Conservation (phyloP, 768 basidiomycete genomes). For the Baorangia bicolor region DNA sequence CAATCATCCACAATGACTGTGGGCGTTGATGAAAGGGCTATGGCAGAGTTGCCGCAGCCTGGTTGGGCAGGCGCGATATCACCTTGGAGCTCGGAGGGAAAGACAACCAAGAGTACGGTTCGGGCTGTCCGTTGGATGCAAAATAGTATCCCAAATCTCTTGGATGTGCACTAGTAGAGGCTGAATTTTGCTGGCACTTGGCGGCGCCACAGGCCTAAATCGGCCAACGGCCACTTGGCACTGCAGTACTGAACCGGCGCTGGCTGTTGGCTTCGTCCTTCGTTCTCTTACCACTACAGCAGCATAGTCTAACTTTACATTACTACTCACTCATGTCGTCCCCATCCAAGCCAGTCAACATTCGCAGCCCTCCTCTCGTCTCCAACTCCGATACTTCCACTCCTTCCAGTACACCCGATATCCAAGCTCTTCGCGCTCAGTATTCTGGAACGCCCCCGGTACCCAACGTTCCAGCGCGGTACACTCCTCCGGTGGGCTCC, state of each 20-base stretch:
- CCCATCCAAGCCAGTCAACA: slow-evolving; percentile 58
- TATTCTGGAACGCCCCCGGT: slow-evolving; percentile 57
- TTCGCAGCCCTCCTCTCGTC: slow-evolving; percentile 29
- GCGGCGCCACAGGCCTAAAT: not conserved
- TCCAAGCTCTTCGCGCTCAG: slow-evolving; percentile 62
- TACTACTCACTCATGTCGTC: slow-evolving; percentile 41
- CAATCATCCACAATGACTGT: too few species aligned
- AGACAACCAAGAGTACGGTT: too few species aligned
- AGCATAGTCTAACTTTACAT: not conserved
- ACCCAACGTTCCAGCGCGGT: slow-evolving; percentile 53
- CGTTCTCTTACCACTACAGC: not conserved
- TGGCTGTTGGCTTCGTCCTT: too few species aligned
- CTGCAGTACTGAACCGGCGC: too few species aligned
- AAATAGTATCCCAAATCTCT: too few species aligned
- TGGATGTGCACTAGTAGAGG: too few species aligned
- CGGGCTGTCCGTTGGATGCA: too few species aligned
- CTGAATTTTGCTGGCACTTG: too few species aligned
- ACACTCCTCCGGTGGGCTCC: slow-evolving; percentile 44
- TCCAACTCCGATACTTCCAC: slow-evolving; percentile 27
- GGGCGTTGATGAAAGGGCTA: not conserved
- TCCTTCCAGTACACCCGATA: slow-evolving; percentile 59
- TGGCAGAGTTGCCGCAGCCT: not conserved
- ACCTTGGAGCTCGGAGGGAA: not conserved
- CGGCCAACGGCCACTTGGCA: not conserved
- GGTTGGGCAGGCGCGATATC: not conserved